A percentile compares a stretch with the other conserved stretches of the same genome.
Evolutionary conservation across 345 rosid genomes (phyloP).

Genomic region (Euclidium syriacum): DNA sequence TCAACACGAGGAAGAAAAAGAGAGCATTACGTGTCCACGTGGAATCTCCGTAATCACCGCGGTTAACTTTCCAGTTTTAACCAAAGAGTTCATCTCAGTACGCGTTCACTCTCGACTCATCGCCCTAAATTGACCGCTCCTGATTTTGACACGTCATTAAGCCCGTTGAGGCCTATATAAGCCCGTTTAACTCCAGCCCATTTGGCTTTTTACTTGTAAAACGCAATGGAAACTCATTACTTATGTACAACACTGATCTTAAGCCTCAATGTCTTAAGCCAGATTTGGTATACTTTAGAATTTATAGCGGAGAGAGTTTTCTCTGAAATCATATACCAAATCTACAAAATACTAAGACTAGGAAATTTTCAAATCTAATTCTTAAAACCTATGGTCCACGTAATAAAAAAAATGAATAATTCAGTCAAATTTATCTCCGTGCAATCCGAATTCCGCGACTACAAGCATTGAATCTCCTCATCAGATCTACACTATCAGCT

Average conservation of each 20-base stretch:
- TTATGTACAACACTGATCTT: background rate
- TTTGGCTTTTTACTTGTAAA: background rate
- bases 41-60: conserved; percentile 2
- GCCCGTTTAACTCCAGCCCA: background rate
- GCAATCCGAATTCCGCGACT: conserved; percentile 14
- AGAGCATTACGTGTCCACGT: conserved; percentile 6
- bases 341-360: too few species aligned
- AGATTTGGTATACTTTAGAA: too few species aligned
- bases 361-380: background rate
- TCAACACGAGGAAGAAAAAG: conserved; percentile 33
- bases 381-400: too few species aligned
- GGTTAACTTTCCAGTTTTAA: background rate
- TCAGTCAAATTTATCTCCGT: background rate
- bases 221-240: background rate
- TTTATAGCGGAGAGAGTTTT: too few species aligned
- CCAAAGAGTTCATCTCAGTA: background rate
- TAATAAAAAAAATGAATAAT: background rate
- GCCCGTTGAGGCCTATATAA: background rate
- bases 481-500: conserved; percentile 68
- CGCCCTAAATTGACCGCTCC: conserved; percentile 5
- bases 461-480: conserved; percentile 61
- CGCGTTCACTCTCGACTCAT: conserved; percentile 16
- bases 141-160: conserved; percentile 3
- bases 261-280: background rate
- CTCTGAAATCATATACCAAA: background rate